phyloP scores from a whole-genome alignment of 164 flowering plant genomes.

The Cinnamomum micranthum region DNA sequence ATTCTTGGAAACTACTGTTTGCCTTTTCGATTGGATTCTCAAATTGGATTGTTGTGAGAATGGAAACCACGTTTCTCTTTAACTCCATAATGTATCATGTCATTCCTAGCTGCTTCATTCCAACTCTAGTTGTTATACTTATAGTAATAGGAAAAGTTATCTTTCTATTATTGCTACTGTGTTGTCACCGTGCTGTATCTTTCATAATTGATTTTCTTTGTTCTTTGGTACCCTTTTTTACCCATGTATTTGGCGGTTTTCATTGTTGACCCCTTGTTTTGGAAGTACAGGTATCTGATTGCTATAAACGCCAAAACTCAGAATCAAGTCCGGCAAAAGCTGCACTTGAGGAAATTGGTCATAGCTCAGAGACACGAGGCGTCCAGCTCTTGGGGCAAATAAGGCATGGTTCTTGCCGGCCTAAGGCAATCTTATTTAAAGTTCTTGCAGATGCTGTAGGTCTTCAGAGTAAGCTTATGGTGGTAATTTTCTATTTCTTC shows the following conservation, averaged over 20 bases:
- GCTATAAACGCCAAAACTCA: slow-evolving; percentile 65
- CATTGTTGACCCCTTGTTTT: neutral
- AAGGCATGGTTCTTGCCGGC: slow-evolving; percentile 84
- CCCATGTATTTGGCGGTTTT: neutral
- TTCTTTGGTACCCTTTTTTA: no score
- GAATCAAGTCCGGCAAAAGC: slow-evolving; percentile 78
- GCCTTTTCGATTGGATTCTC: no score
- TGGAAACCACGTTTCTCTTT: no score
- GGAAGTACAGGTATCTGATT: slow-evolving; percentile 67
- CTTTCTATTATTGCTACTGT: no score
- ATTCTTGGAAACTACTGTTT: no score
- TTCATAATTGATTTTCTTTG: no score
- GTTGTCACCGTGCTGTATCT: no score
- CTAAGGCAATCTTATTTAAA: slow-evolving; percentile 92
- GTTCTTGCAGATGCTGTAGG: slow-evolving; percentile 98
- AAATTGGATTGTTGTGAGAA: no score
- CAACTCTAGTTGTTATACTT: no score
- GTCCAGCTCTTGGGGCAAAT: slow-evolving; percentile 85
- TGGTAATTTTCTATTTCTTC: slow-evolving; percentile 42
- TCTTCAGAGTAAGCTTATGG: slow-evolving; percentile 81
- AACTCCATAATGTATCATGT: no score
- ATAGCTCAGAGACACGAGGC: slow-evolving; percentile 52
- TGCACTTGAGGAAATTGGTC: slow-evolving; percentile 57
- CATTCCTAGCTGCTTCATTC: no score
- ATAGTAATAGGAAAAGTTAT: no score